Percentiles rank a stretch among this genome's conserved stretches.
These are phyloP conservation scores for Talaromyces borbonicus DNA, from an alignment of 495 filamentous ascomycete species.

Conservation along the genomic window DNA sequence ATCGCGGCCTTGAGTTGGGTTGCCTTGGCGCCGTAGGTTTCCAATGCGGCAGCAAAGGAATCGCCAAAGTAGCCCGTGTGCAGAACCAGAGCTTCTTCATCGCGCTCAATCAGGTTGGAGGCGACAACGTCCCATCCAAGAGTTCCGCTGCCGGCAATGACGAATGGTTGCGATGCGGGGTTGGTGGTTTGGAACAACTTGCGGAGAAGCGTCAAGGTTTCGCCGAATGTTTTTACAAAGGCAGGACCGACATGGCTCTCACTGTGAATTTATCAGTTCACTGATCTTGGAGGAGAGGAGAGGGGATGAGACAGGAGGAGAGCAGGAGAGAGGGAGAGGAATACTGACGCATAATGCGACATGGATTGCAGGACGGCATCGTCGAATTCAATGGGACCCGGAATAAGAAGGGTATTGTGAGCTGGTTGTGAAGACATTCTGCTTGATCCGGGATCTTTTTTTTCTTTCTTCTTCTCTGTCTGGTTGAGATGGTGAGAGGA, in stretches of 20 bases:
- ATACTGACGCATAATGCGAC: slow-evolving; percentile 82
- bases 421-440: slow-evolving; percentile 72
- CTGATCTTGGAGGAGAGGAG: too few relatives aligned
- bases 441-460: too few relatives aligned
- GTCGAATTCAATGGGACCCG: slow-evolving; percentile 96
- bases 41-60: slow-evolving; percentile 84
- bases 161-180: slow-evolving; percentile 77
- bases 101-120: slow-evolving; percentile 77
- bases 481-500: not conserved
- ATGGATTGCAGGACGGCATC: slow-evolving; percentile 93
- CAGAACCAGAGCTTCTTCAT: slow-evolving; percentile 84
- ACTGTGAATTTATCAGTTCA: slow-evolving; percentile 35
- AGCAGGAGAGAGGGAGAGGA: not conserved
- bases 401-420: slow-evolving; percentile 82
- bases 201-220: slow-evolving; percentile 76
- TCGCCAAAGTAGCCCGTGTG: slow-evolving; percentile 97
- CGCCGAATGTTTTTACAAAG: slow-evolving; percentile 86
- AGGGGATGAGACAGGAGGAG: too few relatives aligned
- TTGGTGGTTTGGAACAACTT: slow-evolving; percentile 85
- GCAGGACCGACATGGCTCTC: slow-evolving; percentile 84
- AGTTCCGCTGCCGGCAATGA: slow-evolving; percentile 89
- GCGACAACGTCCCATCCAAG: slow-evolving; percentile 94
- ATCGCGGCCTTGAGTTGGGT: slow-evolving; percentile 85
- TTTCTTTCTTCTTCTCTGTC: slow-evolving; percentile 8
- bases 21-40: slow-evolving; percentile 79